Conservation (phyloP, 75 land plant genomes). For the Selaginella moellendorffii region DNA sequence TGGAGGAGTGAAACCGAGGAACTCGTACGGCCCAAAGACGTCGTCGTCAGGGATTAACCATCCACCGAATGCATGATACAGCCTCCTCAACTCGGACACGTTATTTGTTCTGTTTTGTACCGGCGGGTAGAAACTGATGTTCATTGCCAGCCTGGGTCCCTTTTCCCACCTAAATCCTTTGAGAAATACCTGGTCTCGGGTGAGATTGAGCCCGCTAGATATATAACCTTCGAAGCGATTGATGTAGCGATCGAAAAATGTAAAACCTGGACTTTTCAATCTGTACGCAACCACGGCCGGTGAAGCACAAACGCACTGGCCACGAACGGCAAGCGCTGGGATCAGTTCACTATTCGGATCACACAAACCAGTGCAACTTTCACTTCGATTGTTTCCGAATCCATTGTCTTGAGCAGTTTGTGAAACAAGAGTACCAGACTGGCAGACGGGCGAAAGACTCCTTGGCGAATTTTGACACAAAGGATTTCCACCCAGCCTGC, state of each 20-base stretch:
- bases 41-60: constrained; percentile 41
- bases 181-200: constrained; percentile 28
- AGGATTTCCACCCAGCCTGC: not conserved
- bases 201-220: constrained; percentile 27
- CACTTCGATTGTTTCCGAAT: not conserved
- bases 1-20: constrained; percentile 28
- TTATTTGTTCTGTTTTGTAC: constrained; percentile 17
- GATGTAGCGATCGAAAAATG: constrained; percentile 40
- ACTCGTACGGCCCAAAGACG: constrained; percentile 63
- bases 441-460: not conserved
- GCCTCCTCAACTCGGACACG: constrained; percentile 29
- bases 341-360: not conserved
- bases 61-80: constrained; percentile 26
- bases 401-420: not conserved
- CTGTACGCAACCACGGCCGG: constrained; percentile 56
- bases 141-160: constrained; percentile 56
- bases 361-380: not conserved
- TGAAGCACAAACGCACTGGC: constrained; percentile 47
- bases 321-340: not conserved
- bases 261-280: constrained; percentile 67
- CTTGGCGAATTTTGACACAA: not conserved
- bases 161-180: constrained; percentile 27
- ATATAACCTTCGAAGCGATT: constrained; percentile 29
- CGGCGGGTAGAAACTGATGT: constrained; percentile 41
- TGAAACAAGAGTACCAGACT: not conserved